Percentiles rank a stretch among this genome's conserved stretches.
phyloP scores from a whole-genome alignment of 2,329 filamentous ascomycete genomes.

The Tolypocladium amazonense region DNA sequence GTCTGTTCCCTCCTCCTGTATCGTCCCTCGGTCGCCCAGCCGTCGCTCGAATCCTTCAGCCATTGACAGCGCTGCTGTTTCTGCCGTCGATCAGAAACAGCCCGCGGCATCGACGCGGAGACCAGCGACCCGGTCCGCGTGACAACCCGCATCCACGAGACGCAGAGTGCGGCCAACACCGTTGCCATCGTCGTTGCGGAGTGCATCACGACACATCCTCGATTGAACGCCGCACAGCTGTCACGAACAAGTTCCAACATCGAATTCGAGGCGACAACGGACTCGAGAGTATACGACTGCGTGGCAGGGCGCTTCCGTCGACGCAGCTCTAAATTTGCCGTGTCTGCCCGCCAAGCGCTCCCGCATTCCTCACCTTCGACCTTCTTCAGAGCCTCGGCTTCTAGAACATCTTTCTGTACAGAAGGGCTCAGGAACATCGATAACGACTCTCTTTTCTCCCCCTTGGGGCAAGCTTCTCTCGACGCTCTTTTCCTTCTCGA shows the following conservation, averaged over 20 bases:
- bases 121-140: not conserved
- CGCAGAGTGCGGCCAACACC: not conserved
- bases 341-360: not conserved
- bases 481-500: not conserved
- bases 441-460: not conserved
- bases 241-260: not conserved
- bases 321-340: not conserved
- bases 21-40: not conserved
- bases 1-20: not conserved
- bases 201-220: not conserved
- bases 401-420: not conserved
- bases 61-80: not conserved
- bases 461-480: not conserved
- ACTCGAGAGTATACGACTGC: not conserved
- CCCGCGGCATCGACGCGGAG: not conserved
- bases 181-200: not conserved
- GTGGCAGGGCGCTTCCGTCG: not conserved
- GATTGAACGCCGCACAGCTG: not conserved
- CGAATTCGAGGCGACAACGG: not conserved
- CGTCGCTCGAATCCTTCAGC: not conserved
- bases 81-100: not conserved
- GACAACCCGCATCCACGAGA: not conserved
- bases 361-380: not conserved
- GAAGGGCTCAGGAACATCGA: not conserved
- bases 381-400: not conserved